Conservation (phyloP, 2,329 filamentous ascomycete species). For the Pseudogymnoascus pannorum region DNA sequence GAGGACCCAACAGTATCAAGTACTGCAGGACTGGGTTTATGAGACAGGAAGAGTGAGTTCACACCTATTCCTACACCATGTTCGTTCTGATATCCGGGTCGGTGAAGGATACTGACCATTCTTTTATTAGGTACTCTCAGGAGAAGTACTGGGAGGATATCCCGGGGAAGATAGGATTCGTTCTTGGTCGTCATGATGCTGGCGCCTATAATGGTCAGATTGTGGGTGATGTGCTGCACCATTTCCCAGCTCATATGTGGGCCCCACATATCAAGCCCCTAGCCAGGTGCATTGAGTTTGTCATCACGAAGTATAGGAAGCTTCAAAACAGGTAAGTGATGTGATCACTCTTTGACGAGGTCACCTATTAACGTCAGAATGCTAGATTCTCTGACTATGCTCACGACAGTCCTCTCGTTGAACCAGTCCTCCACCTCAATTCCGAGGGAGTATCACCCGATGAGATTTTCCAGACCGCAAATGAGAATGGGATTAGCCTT, state of each 20-base stretch:
- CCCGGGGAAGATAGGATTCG: conserved; percentile 5
- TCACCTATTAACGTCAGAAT: neutral
- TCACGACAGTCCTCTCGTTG: neutral
- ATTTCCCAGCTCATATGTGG: neutral
- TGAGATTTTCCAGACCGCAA: neutral
- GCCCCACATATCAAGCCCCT: neutral
- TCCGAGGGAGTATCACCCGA: neutral
- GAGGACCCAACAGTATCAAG: conserved; percentile 2
- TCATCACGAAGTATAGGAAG: neutral
- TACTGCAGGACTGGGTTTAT: conserved; percentile 5
- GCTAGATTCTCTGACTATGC: neutral
- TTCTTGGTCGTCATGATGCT: neutral
- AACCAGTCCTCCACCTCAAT: neutral
- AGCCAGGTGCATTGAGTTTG: neutral
- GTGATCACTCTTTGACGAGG: neutral
- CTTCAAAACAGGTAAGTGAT: neutral
- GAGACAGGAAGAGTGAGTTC: neutral
- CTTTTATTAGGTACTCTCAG: neutral
- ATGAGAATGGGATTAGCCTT: neutral
- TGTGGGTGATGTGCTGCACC: conserved; percentile 2
- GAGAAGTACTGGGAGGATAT: neutral
- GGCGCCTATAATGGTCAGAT: neutral
- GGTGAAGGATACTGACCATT: neutral
- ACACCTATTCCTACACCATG: neutral
- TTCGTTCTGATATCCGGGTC: neutral